Base-by-base conservation (phyloP, 2,329 filamentous ascomycete species). In the Ramularia endophylla region DNA sequence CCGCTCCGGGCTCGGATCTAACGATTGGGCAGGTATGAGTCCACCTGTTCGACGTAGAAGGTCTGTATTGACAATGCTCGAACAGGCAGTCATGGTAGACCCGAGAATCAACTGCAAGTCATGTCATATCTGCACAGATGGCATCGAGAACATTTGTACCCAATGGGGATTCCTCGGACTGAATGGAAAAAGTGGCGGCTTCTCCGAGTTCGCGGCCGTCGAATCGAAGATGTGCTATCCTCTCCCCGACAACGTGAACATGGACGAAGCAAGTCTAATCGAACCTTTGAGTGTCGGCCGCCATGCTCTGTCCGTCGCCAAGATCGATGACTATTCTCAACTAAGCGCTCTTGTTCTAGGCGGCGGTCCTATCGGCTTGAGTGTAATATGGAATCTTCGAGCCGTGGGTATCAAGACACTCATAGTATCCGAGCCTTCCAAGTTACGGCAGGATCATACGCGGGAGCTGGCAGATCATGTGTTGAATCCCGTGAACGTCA, bases 311-410 rank as follows among this genome's bases (percentile, higher is more conserved):
- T 47, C 44, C 33, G 38, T 51, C 9, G 44, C 48, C 8, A 44
- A 44, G 4, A 27, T 53, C 5, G 20, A 27, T 2, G 38, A 46
- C 6, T 52, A 46, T 40, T 40, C 25, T 20, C 44, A 45, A 1
- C 48, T 38, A 13, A 40, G 43, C 25, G 43, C 51, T n/a, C 27
- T 56, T 18, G 48, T 56, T 5, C 13, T 56, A 4, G 53, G 53
- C 2, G 53, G 53, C 2, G 53, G 53, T 6, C 53, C 53, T 8
- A 52, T 54, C 27, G 53, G 53, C 3, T 48, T 56, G 20, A 44
- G 46, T 6, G 35, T 56, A 27, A 13, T 53, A 12, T 45, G 46
- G 29, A 44, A 48, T 27, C 27, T 56, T 8, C 43, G 40, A 20
- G 51, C 48, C 1, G 31, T 44, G 20, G 51, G 53, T 5, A 44